A percentile compares a stretch with the other conserved stretches of the same genome.
phyloP scores from a whole-genome alignment of 805 yeast species.

The Candida xyloterini region DNA sequence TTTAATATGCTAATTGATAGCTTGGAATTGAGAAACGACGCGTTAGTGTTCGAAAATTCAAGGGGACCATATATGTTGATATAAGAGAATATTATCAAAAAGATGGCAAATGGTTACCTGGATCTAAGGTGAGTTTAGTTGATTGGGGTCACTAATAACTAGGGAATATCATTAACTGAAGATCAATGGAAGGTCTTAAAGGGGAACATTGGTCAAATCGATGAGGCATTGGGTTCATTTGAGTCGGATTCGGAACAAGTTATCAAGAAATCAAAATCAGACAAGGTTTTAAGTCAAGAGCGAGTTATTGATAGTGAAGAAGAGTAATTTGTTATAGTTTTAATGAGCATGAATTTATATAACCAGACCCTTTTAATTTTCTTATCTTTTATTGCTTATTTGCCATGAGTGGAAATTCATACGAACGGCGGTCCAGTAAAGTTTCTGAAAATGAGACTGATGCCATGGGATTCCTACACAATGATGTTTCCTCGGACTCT shows the following conservation, averaged over 20 bases:
- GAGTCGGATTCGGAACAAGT: slow-evolving; percentile 5
- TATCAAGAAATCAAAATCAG: slow-evolving; percentile 10
- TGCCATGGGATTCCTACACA: slow-evolving; percentile 29
- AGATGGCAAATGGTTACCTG: slow-evolving; percentile 64
- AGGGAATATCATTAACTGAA: slow-evolving; percentile 57
- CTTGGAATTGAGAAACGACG: slow-evolving; percentile 51
- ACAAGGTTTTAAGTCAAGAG: slow-evolving; percentile 19
- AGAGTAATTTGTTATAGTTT: slow-evolving; percentile 4
- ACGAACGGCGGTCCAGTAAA: slow-evolving; percentile 15
- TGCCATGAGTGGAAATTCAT: slow-evolving; percentile 7
- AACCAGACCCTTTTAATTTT: background rate
- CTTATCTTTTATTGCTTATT: slow-evolving; percentile 4
- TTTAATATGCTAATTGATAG: slow-evolving; percentile 13
- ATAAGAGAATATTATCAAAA: slow-evolving; percentile 78
- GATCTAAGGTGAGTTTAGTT: slow-evolving; percentile 53
- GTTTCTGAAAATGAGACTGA: slow-evolving; percentile 25
- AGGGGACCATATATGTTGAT: slow-evolving; percentile 66
- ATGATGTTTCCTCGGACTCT: slow-evolving; percentile 23
- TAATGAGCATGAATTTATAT: too few relatives aligned
- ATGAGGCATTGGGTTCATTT: slow-evolving; percentile 42
- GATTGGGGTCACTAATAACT: slow-evolving; percentile 8
- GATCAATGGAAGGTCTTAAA: slow-evolving; percentile 52
- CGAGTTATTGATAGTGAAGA: slow-evolving; percentile 24
- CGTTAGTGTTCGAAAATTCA: slow-evolving; percentile 71
- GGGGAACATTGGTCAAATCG: slow-evolving; percentile 44